Evolutionary conservation across 768 basidiomycete species (phyloP).

Genomic region (Udeniomyces megalosporus): DNA sequence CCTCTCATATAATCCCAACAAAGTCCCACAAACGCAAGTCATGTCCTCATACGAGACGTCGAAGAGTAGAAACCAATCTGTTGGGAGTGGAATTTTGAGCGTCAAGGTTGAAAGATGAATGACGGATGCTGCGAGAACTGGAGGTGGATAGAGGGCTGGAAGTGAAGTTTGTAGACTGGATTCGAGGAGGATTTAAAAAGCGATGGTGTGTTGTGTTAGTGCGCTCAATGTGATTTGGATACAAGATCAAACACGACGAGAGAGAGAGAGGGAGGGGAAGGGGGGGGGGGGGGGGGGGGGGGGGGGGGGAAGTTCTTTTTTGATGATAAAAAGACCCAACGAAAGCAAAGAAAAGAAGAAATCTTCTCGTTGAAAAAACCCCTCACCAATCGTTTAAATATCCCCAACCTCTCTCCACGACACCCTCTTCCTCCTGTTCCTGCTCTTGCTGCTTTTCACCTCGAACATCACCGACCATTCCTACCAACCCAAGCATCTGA

Average conservation of each 20-base stretch:
- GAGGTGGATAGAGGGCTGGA: conserved; percentile 74
- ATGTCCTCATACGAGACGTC: conserved; percentile 82
- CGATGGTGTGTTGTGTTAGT: no score
- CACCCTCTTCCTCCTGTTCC: conserved; percentile 41
- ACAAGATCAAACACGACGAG: no score
- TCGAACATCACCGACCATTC: conserved; percentile 23
- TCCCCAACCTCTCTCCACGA: conserved; percentile 72
- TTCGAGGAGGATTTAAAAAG: no score
- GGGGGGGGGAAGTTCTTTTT: no score
- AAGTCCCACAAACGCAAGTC: conserved; percentile 63
- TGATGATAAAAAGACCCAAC: not conserved
- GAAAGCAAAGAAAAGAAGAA: not conserved
- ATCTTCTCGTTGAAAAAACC: not conserved
- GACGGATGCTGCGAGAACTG: conserved; percentile 74
- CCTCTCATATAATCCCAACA: conserved; percentile 52
- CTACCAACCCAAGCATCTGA: conserved; percentile 58
- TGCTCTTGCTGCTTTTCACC: conserved; percentile 35
- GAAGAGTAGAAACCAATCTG: conserved; percentile 87
- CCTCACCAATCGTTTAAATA: conserved; percentile 90
- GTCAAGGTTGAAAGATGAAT: conserved; percentile 67
- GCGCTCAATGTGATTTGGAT: no score
- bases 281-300: no score
- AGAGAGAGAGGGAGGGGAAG: no score
- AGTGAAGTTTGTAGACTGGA: conserved; percentile 50
- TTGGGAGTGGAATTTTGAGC: conserved; percentile 52